A percentile compares a stretch with the other conserved stretches of the same genome.
These are phyloP conservation scores for Trichoderma sp. DNA, from an alignment of 2,329 filamentous ascomycete species.

Conservation along the genomic window DNA sequence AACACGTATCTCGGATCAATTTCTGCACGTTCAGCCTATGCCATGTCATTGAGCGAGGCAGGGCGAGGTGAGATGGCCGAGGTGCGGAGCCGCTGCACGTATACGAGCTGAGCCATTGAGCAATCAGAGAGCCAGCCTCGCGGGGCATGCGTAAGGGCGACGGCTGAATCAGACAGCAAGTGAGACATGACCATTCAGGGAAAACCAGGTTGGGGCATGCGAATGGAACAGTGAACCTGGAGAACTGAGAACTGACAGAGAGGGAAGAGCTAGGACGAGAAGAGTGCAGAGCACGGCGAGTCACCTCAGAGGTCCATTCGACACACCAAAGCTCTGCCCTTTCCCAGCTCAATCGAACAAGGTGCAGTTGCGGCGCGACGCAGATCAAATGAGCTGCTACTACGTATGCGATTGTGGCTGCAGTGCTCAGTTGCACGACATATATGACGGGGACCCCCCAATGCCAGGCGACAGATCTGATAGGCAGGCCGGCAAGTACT, in stretches of 20 bases:
- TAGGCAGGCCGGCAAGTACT: background rate
- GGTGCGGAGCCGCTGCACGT: background rate
- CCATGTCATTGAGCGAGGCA: background rate
- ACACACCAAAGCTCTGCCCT: background rate
- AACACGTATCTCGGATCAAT: slow-evolving; percentile 2
- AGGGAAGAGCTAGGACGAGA: too few species aligned
- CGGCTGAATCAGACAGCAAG: background rate
- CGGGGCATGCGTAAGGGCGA: background rate
- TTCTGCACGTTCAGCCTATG: background rate
- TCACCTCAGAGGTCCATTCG: background rate
- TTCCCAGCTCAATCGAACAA: background rate
- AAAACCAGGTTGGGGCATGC: background rate
- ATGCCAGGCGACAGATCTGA: slow-evolving; percentile 8
- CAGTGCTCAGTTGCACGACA: slow-evolving; percentile 19
- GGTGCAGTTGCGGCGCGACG: slow-evolving; percentile 8
- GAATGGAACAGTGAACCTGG: too few species aligned
- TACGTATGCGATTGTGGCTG: slow-evolving; percentile 25
- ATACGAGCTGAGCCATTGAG: slow-evolving; percentile 6
- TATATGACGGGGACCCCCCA: slow-evolving; percentile 4
- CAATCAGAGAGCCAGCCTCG: background rate
- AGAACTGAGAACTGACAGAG: background rate
- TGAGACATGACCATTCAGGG: background rate
- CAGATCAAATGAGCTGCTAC: slow-evolving; percentile 23
- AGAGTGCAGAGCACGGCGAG: background rate
- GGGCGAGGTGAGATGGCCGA: background rate